Evolutionary conservation across 768 basidiomycete species (phyloP), one percentile per base, ranked within the genome.

Genomic region (Fibroporia radiculosa): DNA sequence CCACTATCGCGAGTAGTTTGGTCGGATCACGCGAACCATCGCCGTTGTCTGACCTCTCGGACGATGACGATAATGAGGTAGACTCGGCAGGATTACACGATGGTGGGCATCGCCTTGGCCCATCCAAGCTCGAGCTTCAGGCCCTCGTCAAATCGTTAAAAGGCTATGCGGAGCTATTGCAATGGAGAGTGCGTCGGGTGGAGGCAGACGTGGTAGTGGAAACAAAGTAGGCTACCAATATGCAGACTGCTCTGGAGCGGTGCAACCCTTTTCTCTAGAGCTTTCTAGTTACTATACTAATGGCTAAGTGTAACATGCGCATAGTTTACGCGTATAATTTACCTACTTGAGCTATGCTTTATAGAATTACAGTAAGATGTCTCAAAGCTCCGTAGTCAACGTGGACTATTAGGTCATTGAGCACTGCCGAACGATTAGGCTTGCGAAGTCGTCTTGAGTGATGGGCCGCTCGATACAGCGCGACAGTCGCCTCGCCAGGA

Each of bases 81-180:
- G 57, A 58, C 25, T 57, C 52, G 14, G 49, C 45, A 11, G 52
- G 48, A 4, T 40, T 44, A 39, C 53, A 56, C 25, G 44, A 35
- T 13, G 33, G 32, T 26, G 41, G 47, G 49, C 50, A 43, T 18
- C 48, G 44, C 5, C 56, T 31, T 3, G 20, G 46, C 24, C 57
- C 68, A 0, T 58, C 60, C 28, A 55, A 50, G 47, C 54, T 46
- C 43, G 67, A 75, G 37, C 49, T 77, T 26, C 65, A 56, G 52
- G 58, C 55, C 10, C 64, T 88, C 40, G 75, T 80, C 22, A 70
- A 69, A 40, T 68, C 66, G 19, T 57, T 89, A 49, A 68, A 67
- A 38, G 76, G 79, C 23, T 86, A 82, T 56, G 80, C 80, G 11
- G 64, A 66, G 22, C 60, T 82, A 37, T 65, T 88, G 40, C 69